Base-by-base conservation (phyloP, 1,139 yeast genomes). In the Magnusiomyces suaveolens region DNA sequence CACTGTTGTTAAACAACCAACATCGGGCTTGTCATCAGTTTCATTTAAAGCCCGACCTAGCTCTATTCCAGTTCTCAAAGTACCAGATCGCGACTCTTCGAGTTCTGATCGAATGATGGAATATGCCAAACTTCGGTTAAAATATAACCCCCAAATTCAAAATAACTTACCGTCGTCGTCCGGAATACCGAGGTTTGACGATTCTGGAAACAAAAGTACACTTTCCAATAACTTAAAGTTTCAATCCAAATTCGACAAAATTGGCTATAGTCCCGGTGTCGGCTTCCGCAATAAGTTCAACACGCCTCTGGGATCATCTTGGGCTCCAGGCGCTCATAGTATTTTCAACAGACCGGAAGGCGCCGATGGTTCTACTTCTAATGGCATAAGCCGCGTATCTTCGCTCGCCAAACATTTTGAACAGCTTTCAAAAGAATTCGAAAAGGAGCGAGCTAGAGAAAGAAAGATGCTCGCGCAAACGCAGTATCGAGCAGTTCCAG, bases 401-500 rank as follows among this genome's bases (percentile, higher is more conserved):
- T 64, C 73, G 8, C 60, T 74, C 21, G 75, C 76, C 0, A 64
- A 66, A 71, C 92, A 87, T 64, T 83, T 87, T 62, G 95, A 86
- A 61, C 87, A 86, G 56, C 73, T 87, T 20, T 87, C 96, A 0
- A 75, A 78, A 62, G 97, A 92, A 65, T 90, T 92, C 67, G 94
- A 87, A 64, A 78, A 82, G 62, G 95, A 90, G 64, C 80, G 97
- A 64, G 95, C 89, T 59, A 72, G 78, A 54, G 97, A 89, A 65
- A 76, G 90, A 59, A 74, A 77, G 57, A 81, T 84, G 60, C 66
- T 85, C 54, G 75, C 76, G 39, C 79, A 77, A 26, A 80, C 80
- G 57, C 80, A 86, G 57, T 84, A 83, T 59, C 78, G 84, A 54
- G 95, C 96, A 0, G 75, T 78, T 39, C 92, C 94, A 1, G 81